phyloP scores from a whole-genome alignment of 305 asterid species.

The Solanum aculeatissimum region DNA sequence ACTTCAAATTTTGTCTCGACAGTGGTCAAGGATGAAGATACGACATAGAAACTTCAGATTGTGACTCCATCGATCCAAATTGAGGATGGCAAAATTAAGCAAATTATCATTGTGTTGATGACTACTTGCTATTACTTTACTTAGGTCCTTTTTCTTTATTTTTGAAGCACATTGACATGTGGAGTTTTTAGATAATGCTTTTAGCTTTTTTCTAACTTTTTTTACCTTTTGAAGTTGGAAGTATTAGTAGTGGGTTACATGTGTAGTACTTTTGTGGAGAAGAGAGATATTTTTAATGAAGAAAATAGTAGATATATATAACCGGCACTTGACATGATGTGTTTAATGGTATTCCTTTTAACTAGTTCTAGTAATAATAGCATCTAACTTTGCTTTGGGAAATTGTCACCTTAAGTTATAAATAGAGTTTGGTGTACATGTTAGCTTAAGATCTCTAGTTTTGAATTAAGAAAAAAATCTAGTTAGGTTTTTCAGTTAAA shows the following conservation, averaged over 20 bases:
- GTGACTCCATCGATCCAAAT: too few species aligned
- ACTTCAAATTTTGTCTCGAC: neutral
- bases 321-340: neutral
- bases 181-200: neutral
- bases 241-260: neutral
- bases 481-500: neutral
- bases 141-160: neutral
- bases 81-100: neutral
- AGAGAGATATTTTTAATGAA: neutral
- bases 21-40: neutral
- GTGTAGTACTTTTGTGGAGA: neutral
- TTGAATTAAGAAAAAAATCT: too few species aligned
- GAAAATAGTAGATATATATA: neutral
- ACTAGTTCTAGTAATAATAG: neutral
- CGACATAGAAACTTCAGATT: neutral
- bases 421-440: neutral
- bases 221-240: neutral
- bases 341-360: neutral
- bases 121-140: neutral
- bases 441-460: neutral
- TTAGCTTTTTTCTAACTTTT: neutral
- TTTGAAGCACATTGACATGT: neutral
- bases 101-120: neutral
- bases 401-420: neutral
- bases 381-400: neutral